Base-by-base conservation (phyloP, 2,329 filamentous ascomycete species). In the Orbilia brochopaga region DNA sequence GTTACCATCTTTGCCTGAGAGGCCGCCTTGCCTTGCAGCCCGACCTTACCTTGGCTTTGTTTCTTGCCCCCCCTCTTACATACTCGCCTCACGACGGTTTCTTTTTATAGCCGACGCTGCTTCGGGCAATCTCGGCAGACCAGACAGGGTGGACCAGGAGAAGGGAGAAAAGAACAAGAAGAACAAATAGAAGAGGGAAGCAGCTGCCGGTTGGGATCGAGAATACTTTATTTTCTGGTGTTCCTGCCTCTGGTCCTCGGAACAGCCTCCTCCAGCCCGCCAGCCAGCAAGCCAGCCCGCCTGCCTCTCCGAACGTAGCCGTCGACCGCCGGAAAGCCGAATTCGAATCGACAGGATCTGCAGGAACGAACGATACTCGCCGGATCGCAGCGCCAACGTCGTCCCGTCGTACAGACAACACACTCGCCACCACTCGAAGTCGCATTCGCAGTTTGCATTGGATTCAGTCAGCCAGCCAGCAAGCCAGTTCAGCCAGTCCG, bases 81-180 rank as follows among this genome's bases (percentile, higher is more conserved):
- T n/a, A n/a, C n/a, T n/a, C n/a, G n/a, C n/a, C 11, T 55, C 51
- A 60, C 60, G 60, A 63, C 50, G 30, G 67, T 72, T 72, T 59
- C 67, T 72, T 72, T 72, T 72, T 65, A 72, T 72, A 72, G 58
- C 27, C 50, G 21, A 52, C 42, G 44, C 24, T 42, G n/a, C 21
- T 27, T 64, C 66, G 50, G 66, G 44, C 60, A 70, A 70, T 70
- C 67, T 72, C 60, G 67, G 67, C 56, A 72, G 42, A 44, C 61
- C 23, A 57, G 52, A 52, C 61, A 65, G 30, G 52, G 27, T 17
- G 50, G 13, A 54, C 55, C 32, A 56, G 42, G 24, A 46, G 24
- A 17, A 15, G 24, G 30, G 10, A 55, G 23, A 51, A 46, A 15
- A n/a, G n/a, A n/a, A n/a, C n/a, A n/a, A n/a, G n/a, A n/a, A n/a